Conservation (phyloP, 148 eudicot genomes). For the Vaccinium darrowii region DNA sequence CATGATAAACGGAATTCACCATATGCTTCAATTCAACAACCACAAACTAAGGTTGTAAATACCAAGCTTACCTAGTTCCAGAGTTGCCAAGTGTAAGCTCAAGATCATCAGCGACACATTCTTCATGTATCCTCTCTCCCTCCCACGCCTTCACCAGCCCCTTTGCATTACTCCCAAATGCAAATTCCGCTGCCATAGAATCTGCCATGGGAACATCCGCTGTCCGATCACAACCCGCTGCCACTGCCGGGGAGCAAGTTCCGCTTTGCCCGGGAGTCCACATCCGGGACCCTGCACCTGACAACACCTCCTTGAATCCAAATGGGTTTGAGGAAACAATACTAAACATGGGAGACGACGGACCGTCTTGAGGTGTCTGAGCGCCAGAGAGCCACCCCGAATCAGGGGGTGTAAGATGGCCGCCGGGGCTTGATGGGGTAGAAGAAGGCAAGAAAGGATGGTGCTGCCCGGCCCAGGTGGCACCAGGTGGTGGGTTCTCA, state of each 20-base stretch:
- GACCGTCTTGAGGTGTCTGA: constrained; percentile 63
- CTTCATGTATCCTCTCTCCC: constrained; percentile 93
- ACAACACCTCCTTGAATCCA: constrained; percentile 59
- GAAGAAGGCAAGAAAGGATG: constrained; percentile 63
- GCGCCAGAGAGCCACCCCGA: constrained; percentile 72
- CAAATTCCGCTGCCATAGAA: constrained; percentile 82
- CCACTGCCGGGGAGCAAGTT: constrained; percentile 77
- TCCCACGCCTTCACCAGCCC: constrained; percentile 90
- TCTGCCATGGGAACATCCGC: constrained; percentile 85
- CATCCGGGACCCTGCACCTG: constrained; percentile 70
- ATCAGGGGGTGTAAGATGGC: constrained; percentile 55
- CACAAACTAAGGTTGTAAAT: background rate
- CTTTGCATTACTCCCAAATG: constrained; percentile 60
- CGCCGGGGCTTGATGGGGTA: constrained; percentile 76
- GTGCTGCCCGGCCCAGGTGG: constrained; percentile 64
- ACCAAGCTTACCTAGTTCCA: constrained; percentile 22
- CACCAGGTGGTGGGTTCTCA: constrained; percentile 51
- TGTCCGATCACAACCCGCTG: constrained; percentile 58
- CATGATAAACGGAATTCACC: background rate
- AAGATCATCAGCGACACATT: constrained; percentile 88
- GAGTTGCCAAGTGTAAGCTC: constrained; percentile 87
- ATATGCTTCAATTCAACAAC: background rate
- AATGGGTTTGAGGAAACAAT: constrained; percentile 77
- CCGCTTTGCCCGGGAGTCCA: constrained; percentile 99
- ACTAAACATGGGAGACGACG: constrained; percentile 89